These are phyloP conservation scores for Colletotrichum tamarilloi DNA, from an alignment of 2,329 filamentous ascomycete species.

Conservation along the genomic window DNA sequence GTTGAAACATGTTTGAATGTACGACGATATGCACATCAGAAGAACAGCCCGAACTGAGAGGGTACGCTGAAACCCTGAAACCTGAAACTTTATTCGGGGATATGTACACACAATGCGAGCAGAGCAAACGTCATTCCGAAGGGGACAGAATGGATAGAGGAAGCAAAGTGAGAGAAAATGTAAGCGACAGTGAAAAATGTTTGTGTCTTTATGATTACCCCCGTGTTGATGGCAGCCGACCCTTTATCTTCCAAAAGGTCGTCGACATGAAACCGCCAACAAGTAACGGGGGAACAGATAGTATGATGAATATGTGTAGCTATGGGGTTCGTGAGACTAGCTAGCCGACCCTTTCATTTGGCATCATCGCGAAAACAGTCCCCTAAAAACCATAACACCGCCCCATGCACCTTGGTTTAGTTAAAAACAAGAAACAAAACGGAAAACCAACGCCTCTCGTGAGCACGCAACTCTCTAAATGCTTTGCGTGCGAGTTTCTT, in stretches of 20 bases:
- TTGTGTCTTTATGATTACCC: conserved; percentile 7
- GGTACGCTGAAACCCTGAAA: conserved; percentile 12
- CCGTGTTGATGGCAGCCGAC: conserved; percentile 1
- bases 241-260: neutral
- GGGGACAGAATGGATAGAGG: neutral
- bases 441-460: conserved; percentile 30
- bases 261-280: neutral
- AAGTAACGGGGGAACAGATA: conserved; percentile 9
- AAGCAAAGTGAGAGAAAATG: neutral
- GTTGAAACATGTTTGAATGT: conserved; percentile 29
- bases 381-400: conserved; percentile 29
- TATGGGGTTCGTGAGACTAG: conserved; percentile 32
- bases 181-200: neutral
- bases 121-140: neutral
- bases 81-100: neutral
- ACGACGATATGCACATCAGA: neutral
- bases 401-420: conserved; percentile 30
- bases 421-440: neutral
- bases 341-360: conserved; percentile 32
- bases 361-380: conserved; percentile 35
- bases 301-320: conserved; percentile 27
- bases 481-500: conserved; percentile 5
- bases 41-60: neutral
- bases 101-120: neutral
- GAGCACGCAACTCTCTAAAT: conserved; percentile 26